Percentiles rank a stretch among this genome's conserved stretches.
These are phyloP conservation scores for Graphilbum ipis-grandicollis DNA, from an alignment of 2,329 filamentous ascomycete genomes.

Conservation along the genomic window DNA sequence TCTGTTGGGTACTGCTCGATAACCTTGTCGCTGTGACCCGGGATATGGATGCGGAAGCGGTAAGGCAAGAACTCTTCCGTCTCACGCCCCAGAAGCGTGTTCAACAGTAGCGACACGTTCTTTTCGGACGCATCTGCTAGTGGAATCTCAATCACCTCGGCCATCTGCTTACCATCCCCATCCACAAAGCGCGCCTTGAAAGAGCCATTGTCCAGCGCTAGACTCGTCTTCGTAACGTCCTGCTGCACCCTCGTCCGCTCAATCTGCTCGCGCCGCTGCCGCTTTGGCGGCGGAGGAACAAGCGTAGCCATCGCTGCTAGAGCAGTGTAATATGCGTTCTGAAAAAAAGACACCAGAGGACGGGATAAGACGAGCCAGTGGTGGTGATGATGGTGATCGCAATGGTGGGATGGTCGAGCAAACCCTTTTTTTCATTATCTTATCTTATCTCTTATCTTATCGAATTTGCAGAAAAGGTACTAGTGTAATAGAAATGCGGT, in stretches of 20 bases:
- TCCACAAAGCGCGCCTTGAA: slow-evolving; percentile 82
- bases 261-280: slow-evolving; percentile 60
- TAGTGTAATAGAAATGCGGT: too few species aligned
- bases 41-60: slow-evolving; percentile 42
- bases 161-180: slow-evolving; percentile 53
- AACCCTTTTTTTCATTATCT: too few species aligned
- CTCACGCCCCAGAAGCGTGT: slow-evolving; percentile 57
- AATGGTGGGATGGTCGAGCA: too few species aligned
- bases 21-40: slow-evolving; percentile 28
- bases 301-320: slow-evolving; percentile 19
- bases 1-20: slow-evolving; percentile 39
- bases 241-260: slow-evolving; percentile 60
- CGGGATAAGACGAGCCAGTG: too few species aligned
- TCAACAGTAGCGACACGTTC: slow-evolving; percentile 75
- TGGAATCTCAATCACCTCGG: slow-evolving; percentile 56
- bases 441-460: too few species aligned
- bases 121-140: slow-evolving; percentile 74
- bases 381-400: too few species aligned
- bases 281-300: slow-evolving; percentile 36
- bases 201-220: slow-evolving; percentile 53
- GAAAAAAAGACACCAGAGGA: too few species aligned
- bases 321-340: too few species aligned
- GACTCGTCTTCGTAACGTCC: slow-evolving; percentile 50
- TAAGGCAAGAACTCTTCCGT: slow-evolving; percentile 43
- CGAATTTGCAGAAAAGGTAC: too few species aligned